A percentile compares a stretch with the other conserved stretches of the same genome.
Conservation (phyloP, 768 basidiomycete species). For the Leucocoprinus leucothites region DNA sequence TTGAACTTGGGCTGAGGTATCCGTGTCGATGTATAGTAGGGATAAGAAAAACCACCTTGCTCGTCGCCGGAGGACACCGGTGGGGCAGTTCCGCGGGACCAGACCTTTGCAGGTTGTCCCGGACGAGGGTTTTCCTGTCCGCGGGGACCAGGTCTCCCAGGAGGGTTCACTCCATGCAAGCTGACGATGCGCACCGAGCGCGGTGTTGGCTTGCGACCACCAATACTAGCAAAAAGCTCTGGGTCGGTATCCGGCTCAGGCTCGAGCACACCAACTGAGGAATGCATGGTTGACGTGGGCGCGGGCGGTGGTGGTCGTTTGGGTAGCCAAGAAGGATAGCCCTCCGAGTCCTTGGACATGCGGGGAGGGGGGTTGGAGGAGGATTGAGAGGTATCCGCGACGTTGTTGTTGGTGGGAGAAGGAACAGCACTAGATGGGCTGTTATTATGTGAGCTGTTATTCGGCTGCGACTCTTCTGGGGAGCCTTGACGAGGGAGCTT, state of each 20-base stretch:
- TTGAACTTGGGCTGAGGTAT: conserved; percentile 62
- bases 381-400: conserved; percentile 23
- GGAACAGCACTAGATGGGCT: conserved; percentile 18
- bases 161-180: conserved; percentile 44
- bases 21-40: conserved; percentile 20
- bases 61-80: conserved; percentile 27
- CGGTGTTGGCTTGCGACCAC: conserved; percentile 77
- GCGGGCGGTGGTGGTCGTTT: conserved; percentile 73
- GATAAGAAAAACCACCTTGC: conserved; percentile 1
- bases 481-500: conserved; percentile 37
- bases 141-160: conserved; percentile 24
- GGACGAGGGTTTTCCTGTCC: conserved; percentile 28
- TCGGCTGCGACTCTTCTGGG: conserved; percentile 23
- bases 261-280: conserved; percentile 40
- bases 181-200: conserved; percentile 82
- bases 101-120: conserved; percentile 39
- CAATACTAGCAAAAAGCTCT: conserved; percentile 22
- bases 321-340: conserved; percentile 86
- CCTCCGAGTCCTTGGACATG: conserved; percentile 50
- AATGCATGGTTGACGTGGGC: conserved; percentile 68
- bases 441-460: conserved; percentile 19
- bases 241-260: conserved; percentile 20
- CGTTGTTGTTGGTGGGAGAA: conserved; percentile 20
- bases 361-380: conserved; percentile 22
- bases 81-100: conserved; percentile 55